Evolutionary conservation across 139 green algal genomes (phyloP), one percentile per base, ranked within the genome.

Genomic region (Chlamydomonas sp.): DNA sequence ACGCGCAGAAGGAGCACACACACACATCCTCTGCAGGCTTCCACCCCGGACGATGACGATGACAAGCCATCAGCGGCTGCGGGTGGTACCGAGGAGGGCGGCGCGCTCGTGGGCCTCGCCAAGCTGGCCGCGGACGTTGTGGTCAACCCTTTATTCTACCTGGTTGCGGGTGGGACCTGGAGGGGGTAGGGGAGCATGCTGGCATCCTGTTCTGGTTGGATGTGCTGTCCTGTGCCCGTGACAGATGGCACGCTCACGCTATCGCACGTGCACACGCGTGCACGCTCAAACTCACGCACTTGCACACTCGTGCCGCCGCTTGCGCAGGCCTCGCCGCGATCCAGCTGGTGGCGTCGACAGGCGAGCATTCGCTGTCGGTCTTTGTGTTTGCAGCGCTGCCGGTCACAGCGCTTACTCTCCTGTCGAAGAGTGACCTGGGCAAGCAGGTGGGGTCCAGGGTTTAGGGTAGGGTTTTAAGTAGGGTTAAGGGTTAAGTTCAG

Each of bases 401-500:
- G 31, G 48, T 87, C 48, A 79, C 76, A 0, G 64, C 71, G 24
- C 75, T 89, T 10, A 88, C 81, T 0, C 66, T 71, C 0, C 77
- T 89, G 0, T 78, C 61, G 30, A 90, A 90, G 70, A 84, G 75
- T 65, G 66, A 37, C 36, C 35, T 90, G 28, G 84, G 84, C 67
- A 78, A 83, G 62, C 36, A 58, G 37, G 4, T 63, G 54, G n/a
- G 43, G 43, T 54, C 16, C 16, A 13, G 43, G 43, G 16, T 54
- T 16, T 26, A 26, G 43, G 13, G 13, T 54, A 26, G 43, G 43
- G 22, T 57, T 16, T 22, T 57, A 28, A 57, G 47, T 16, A 57
- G 47, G 20, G 22, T 57, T 65, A 33, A 16, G 10, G 20, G 20
- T 65, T 65, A 16, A 36, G 26, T 33, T 36, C 20, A 65, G 16